These are phyloP conservation scores for Sugiyamaella lignohabitans DNA, from an alignment of 805 yeast species.

Conservation along the genomic window DNA sequence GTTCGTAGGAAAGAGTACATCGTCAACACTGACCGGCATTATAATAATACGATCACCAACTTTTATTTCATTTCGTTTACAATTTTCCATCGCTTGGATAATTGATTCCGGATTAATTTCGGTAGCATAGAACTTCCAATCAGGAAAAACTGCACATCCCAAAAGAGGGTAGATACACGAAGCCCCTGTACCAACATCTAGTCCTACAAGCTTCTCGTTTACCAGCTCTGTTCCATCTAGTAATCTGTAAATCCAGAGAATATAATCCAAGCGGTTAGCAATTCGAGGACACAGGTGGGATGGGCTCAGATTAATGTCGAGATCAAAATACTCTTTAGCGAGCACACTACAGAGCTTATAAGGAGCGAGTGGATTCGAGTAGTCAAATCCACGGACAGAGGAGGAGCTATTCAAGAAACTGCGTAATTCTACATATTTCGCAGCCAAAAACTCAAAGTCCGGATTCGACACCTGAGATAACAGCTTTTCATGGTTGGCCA, in stretches of 20 bases:
- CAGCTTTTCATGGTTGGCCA: no score
- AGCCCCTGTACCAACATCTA: slow-evolving; percentile 49
- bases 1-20: neutral
- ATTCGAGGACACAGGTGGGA: slow-evolving; percentile 19
- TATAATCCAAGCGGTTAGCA: slow-evolving; percentile 27
- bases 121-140: slow-evolving; percentile 35
- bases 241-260: slow-evolving; percentile 22
- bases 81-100: slow-evolving; percentile 25
- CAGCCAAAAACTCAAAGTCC: neutral
- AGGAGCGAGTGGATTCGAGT: slow-evolving; percentile 4
- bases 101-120: slow-evolving; percentile 38
- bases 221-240: neutral
- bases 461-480: neutral
- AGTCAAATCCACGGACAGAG: neutral
- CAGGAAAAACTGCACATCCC: slow-evolving; percentile 24
- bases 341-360: slow-evolving; percentile 12
- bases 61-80: slow-evolving; percentile 28
- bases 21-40: neutral
- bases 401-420: neutral
- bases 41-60: no score
- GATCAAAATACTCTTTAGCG: slow-evolving; percentile 13
- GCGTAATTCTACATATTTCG: neutral
- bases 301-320: slow-evolving; percentile 11
- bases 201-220: neutral
- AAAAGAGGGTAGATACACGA: slow-evolving; percentile 43